Base-by-base conservation (phyloP, 345 rosid species). In the Heritiera fomes region DNA sequence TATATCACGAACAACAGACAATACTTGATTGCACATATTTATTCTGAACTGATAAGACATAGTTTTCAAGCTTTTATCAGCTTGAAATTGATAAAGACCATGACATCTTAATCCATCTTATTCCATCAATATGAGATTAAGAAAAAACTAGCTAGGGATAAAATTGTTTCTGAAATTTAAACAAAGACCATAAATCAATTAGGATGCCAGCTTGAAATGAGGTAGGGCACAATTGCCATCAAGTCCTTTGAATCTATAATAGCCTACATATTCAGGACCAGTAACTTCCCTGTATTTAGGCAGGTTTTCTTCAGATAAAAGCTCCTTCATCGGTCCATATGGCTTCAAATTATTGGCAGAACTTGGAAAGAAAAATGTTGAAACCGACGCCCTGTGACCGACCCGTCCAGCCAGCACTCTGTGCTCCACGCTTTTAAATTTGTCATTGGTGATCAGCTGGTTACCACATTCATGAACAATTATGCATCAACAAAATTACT, bases 321-420 rank as follows among this genome's bases (percentile, higher is more conserved):
- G 59, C 59, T 71, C 75, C 34, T 71, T 28, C 12, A 71, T 71
- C 4, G 59, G 59, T 4, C 43, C 59, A 71, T 47, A 71, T 71
- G 9, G 59, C 5, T 38, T 71, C 59, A 17, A 15, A 23, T 6
- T 46, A 9, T 41, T 9, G 13, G 32, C 71, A 8, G 45, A 32
- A 63, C 43, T 34, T 17, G 52, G 50, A 66, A 40, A 43, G 52
- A 4, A n/a, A 43, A 41, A 66, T 1, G 30, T 10, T 20, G 30
- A 30, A 41, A 65, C 28, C 8, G 50, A 41, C 38, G 38, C 38
- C 38, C 38, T 34, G 38, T 2, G 38, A 34, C 38, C 3, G 38
- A 1, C 3, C 28, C 30, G 8, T 66, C 49, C 49, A 1, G 52
- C 71, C 17, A 9, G 30, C 15, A 43, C 50, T 3, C 52, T 18